Evolutionary conservation across 2,329 filamentous ascomycete genomes (phyloP), one percentile per base, ranked within the genome.

Genomic region (Colletotrichum liaoningense): DNA sequence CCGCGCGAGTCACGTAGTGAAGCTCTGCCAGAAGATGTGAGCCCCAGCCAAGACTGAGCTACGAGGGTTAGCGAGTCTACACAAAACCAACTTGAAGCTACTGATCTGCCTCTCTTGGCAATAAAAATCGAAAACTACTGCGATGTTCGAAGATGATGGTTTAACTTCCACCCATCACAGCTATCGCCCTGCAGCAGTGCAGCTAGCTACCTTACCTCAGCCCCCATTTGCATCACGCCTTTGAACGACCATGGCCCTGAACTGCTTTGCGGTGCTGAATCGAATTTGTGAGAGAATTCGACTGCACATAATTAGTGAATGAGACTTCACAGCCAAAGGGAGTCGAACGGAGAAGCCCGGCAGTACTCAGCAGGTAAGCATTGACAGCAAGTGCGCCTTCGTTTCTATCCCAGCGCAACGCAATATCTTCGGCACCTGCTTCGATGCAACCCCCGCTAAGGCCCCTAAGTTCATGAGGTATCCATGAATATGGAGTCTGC

Each of bases 51-150:
- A 72, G 69, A 69, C 69, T 24, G 16, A 59, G 26, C 38, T 24
- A 24, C 52, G 19, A 54, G 69, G 64, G 24, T 63, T 58, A 72
- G 59, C 65, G 59, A 72, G 58, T 63, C 59, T 72, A 59, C 59
- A 38, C 70, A 72, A 72, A 59, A 56, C 59, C 14, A 11, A 54
- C 24, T 5, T 46, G 42, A 69, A 35, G 59, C 59, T 56, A 46
- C 70, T 59, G 65, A 69, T 69, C 55, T 64, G 19, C 30, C 54
- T 69, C 22, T 38, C 59, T 69, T 59, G 24, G 55, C 33, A 38
- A 64, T 54, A 26, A 19, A 28, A 12, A 22, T 22, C 19, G n/a
- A 30, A 11, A 3, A 12, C 3, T 24, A 16, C 6, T 30, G 19
- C 6, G 22, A 58, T 63, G 38, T 42, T 52, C 58, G 24, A 19